Percentiles rank a stretch among this genome's conserved stretches.
phyloP scores from a whole-genome alignment of 192 early-diverging fungal species.

The Jimgerdemannia flammicorona region DNA sequence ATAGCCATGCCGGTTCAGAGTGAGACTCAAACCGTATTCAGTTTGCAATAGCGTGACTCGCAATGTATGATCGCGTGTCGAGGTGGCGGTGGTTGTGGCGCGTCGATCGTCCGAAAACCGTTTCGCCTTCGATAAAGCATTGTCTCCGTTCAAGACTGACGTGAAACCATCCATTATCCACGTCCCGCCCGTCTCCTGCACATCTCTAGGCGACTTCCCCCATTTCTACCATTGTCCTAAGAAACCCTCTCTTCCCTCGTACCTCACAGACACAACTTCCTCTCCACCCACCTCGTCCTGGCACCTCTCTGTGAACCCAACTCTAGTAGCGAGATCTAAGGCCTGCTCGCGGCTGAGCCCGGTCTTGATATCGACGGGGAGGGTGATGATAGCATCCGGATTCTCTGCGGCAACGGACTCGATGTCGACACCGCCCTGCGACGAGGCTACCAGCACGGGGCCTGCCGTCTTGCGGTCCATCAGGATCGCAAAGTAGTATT shows the following conservation, averaged over 20 bases:
- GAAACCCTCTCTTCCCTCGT: too few relatives aligned
- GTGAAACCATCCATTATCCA: too few relatives aligned
- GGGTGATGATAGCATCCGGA: constrained; percentile 94
- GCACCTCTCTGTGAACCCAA: constrained; percentile 85
- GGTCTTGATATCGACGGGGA: constrained; percentile 84
- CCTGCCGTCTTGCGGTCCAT: constrained; percentile 95
- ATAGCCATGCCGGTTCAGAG: neutral
- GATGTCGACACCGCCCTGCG: constrained; percentile 98
- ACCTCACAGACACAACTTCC: neutral
- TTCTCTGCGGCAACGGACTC: constrained; percentile 92
- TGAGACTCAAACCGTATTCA: too few relatives aligned
- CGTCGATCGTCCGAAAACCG: too few relatives aligned
- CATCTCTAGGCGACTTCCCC: too few relatives aligned
- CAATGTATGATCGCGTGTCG: too few relatives aligned
- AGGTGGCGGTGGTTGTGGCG: too few relatives aligned
- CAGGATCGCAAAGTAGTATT: constrained; percentile 99
- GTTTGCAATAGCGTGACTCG: too few relatives aligned
- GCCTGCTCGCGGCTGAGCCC: constrained; percentile 78
- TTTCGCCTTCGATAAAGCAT: too few relatives aligned
- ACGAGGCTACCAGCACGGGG: constrained; percentile 94
- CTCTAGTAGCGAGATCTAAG: constrained; percentile 70
- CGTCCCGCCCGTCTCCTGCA: too few relatives aligned
- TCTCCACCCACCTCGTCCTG: constrained; percentile 14
- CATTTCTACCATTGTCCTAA: too few relatives aligned
- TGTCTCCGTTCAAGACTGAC: too few relatives aligned